Percentiles rank a stretch among this genome's conserved stretches.
Evolutionary conservation across 2,329 filamentous ascomycete species (phyloP).

Genomic region (Aspergillus sp.): DNA sequence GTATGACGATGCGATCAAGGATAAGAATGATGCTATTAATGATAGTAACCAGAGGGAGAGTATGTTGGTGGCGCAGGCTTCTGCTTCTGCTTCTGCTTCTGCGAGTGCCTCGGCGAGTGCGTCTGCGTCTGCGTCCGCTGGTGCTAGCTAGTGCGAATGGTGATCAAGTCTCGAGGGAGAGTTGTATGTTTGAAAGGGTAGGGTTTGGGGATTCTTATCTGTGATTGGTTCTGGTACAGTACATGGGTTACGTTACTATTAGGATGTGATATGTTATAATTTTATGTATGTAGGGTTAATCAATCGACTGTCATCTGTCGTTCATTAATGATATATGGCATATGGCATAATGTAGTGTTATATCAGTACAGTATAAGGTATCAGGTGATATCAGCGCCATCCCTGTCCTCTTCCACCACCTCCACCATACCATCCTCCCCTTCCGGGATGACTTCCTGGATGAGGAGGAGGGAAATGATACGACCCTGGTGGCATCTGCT

Average conservation of each 20-base stretch:
- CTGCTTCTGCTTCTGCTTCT: neutral
- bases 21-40: slow-evolving; percentile 22
- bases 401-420: slow-evolving; percentile 26
- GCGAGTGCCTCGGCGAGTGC: neutral
- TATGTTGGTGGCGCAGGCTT: neutral
- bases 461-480: slow-evolving; percentile 38
- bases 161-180: neutral
- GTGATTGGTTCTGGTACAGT: neutral
- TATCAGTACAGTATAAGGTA: neutral
- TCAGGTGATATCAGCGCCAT: slow-evolving; percentile 9
- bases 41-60: neutral
- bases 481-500: slow-evolving; percentile 33
- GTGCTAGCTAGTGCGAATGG: neutral
- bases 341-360: no score
- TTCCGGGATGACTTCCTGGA: slow-evolving; percentile 16
- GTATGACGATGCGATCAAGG: slow-evolving; percentile 25
- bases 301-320: neutral
- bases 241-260: neutral
- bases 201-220: neutral
- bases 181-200: no score
- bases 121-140: neutral
- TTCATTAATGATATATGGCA: no score
- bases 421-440: slow-evolving; percentile 27
- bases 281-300: neutral
- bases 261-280: neutral